Evolutionary conservation across 2,329 filamentous ascomycete genomes (phyloP), one percentile per base, ranked within the genome.

Genomic region (Fusarium beomiforme): DNA sequence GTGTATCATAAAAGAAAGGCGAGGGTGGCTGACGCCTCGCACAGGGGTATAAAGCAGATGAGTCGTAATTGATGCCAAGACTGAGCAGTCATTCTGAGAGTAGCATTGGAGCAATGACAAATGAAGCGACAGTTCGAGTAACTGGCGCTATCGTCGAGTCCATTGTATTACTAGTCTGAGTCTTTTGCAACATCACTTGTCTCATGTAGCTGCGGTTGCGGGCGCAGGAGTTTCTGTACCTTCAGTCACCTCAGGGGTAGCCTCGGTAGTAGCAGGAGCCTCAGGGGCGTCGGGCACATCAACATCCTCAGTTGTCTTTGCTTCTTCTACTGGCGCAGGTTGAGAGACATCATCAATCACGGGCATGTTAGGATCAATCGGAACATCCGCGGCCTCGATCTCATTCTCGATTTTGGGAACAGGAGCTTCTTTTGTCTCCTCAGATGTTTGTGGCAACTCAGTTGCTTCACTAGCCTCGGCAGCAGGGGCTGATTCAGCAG

Each of bases 41-140:
- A 72, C 57, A 54, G 55, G 67, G 77, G 77, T 78, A 78, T 78
- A 78, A 73, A 76, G 70, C 72, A 72, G 73, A 65, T 62, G 58
- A 74, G 61, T 72, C 70, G 64, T 76, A 62, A 76, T 54, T 62
- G 66, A 68, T 76, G 74, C 49, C 46, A 63, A 66, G 49, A 59
- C 60, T 58, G 33, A 46, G 46, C 54, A 54, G 59, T 62, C 62
- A 64, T n/a, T 69, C 61, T 46, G 54, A 59, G 41, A 41, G 34
- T 47, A 60, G 56, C 33, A 42, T 43, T 60, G 21, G 37, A 23
- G 44, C 39, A 36, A 37, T 51, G 41, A 33, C 33, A 55, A 53
- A 19, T 24, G 29, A 46, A 24, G 36, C 34, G 19, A 16, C 43
- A n/a, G 29, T 46, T 34, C 19, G 21, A 13, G 31, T 51, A 24